phyloP scores from a whole-genome alignment of 2,329 filamentous ascomycete species.

The Botrytis hyacinthi region DNA sequence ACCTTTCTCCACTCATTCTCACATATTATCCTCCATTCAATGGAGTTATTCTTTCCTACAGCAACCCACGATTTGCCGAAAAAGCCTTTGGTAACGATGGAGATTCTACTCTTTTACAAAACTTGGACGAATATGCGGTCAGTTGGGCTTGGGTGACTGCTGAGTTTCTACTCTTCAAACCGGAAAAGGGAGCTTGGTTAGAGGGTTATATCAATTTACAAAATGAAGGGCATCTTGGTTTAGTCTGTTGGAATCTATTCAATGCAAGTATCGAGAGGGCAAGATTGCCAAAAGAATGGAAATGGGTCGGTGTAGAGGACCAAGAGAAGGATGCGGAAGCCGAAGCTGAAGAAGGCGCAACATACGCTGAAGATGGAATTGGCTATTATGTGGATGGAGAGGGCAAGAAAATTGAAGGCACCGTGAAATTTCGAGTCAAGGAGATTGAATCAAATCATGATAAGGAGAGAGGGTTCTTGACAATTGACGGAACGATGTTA shows the following conservation, averaged over 20 bases:
- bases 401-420: slow-evolving; percentile 68
- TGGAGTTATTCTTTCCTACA: slow-evolving; percentile 74
- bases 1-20: slow-evolving; percentile 72
- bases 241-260: slow-evolving; percentile 89
- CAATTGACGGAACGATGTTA: slow-evolving; percentile 85
- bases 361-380: slow-evolving; percentile 54
- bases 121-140: slow-evolving; percentile 79
- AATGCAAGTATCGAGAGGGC: slow-evolving; percentile 81
- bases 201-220: slow-evolving; percentile 83
- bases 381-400: slow-evolving; percentile 74
- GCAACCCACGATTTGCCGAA: slow-evolving; percentile 64
- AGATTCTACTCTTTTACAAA: slow-evolving; percentile 48
- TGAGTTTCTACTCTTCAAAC: slow-evolving; percentile 80
- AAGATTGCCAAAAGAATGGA: slow-evolving; percentile 75
- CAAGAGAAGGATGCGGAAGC: slow-evolving; percentile 39
- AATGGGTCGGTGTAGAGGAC: slow-evolving; percentile 61
- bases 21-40: slow-evolving; percentile 71
- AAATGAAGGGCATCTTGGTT: slow-evolving; percentile 82
- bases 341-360: slow-evolving; percentile 40
- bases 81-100: slow-evolving; percentile 52
- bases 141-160: slow-evolving; percentile 86
- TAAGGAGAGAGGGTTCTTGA: slow-evolving; percentile 74
- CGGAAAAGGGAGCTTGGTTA: slow-evolving; percentile 68
- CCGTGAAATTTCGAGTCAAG: slow-evolving; percentile 73
- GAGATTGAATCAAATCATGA: slow-evolving; percentile 80